Base-by-base conservation (phyloP, 2,329 filamentous ascomycete genomes). In the Clonostachys byssicola region DNA sequence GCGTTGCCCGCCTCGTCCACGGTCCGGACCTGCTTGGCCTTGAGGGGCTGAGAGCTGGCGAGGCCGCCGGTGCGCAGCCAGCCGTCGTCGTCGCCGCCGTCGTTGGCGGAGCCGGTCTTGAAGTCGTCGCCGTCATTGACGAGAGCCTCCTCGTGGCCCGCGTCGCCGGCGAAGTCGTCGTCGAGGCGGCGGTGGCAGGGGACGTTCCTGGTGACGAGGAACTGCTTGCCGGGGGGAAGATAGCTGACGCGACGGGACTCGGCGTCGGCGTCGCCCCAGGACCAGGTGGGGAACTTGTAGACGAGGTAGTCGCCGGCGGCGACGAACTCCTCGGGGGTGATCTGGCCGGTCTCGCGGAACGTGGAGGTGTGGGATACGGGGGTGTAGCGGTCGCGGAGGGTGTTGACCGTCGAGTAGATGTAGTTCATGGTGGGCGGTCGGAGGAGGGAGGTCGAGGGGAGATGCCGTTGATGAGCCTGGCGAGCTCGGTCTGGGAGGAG, bases 211-310 rank as follows among this genome's bases (percentile, higher is more conserved):
- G 94, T 96, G 40, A 97, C 88, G 36, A 99, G 80, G 62, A 91
- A 99, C 77, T 99, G 94, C 73, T 97, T 99, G 45, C 88, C 89
- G 0, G 84, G 71, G 1, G 94, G 94, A 5, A 99, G 82, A 63
- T 95, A 89, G 54, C 76, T 74, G 47, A 89, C 88, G 53, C 91
- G 86, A 65, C 90, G 89, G 51, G 81, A 78, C 2, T 85, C 81
- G n/a, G 85, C 83, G 47, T 92, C 88, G 55, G 92, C 92, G 59
- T 94, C 89, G 54, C 88, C 85, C 94, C 94, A 99, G 44, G 89
- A 88, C 94, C 94, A 99, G 49, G 92, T 95, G 9, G 92, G 94
- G 71, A 99, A 99, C 75, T 96, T 97, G 83, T 95, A 96, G 61
- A 96, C 92, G 36, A 99, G 84, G 66, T 97, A 99, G 73, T 99